Percentiles rank a stretch among this genome's conserved stretches.
phyloP scores from a whole-genome alignment of 2,329 filamentous ascomycete genomes.

The Fusarium mexicanum region DNA sequence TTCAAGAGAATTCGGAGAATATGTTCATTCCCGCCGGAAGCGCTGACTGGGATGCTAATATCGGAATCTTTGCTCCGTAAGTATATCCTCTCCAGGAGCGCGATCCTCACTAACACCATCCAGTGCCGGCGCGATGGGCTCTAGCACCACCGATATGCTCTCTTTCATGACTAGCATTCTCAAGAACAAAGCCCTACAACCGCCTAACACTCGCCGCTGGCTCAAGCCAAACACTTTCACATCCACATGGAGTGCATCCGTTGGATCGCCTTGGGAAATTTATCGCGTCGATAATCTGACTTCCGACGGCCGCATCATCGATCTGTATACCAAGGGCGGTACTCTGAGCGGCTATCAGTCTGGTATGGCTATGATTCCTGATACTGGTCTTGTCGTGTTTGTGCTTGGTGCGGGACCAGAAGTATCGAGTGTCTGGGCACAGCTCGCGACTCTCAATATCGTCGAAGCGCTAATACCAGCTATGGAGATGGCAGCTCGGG shows the following conservation, averaged over 20 bases:
- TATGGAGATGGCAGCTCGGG: background rate
- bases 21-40: background rate
- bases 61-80: background rate
- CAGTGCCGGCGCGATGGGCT: background rate
- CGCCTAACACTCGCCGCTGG: background rate
- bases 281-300: conserved; percentile 9
- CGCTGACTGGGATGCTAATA: background rate
- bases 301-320: background rate
- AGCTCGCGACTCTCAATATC: background rate
- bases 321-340: background rate
- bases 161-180: background rate
- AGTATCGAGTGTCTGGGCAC: background rate
- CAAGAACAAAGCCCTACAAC: background rate
- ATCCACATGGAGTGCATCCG: background rate
- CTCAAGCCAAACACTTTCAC: background rate
- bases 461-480: background rate
- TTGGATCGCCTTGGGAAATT: conserved; percentile 8
- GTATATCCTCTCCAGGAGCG: background rate
- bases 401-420: conserved; percentile 2
- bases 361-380: background rate
- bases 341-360: background rate
- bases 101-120: background rate
- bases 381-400: background rate
- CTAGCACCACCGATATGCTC: background rate
- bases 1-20: fast-evolving